A percentile compares a stretch with the other conserved stretches of the same genome.
These are phyloP conservation scores for Aspergillus viridinutans DNA, from an alignment of 2,329 filamentous ascomycete genomes.

Conservation along the genomic window DNA sequence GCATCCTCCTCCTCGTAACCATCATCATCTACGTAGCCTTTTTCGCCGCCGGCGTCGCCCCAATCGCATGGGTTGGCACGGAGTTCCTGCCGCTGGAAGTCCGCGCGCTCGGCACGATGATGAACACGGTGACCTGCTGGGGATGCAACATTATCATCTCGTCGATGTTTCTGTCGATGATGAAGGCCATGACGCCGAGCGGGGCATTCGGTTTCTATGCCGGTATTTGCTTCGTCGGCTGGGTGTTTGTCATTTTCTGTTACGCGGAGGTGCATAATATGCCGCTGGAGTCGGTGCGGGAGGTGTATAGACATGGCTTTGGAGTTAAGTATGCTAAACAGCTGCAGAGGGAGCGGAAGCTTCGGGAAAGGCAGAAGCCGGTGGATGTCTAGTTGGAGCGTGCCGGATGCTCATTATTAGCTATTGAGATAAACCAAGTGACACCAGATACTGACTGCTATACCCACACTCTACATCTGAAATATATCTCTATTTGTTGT, in stretches of 20 bases:
- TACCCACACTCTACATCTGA: too few species aligned
- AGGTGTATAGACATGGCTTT: constrained; percentile 49
- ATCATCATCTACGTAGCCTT: constrained; percentile 37
- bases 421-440: too few species aligned
- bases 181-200: constrained; percentile 47
- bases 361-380: too few species aligned
- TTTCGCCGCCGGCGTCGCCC: too few species aligned
- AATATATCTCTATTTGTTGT: too few species aligned
- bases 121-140: constrained; percentile 33
- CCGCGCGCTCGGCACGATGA: constrained; percentile 47
- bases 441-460: too few species aligned
- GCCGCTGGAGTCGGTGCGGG: constrained; percentile 51
- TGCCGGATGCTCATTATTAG: too few species aligned
- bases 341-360: too few species aligned
- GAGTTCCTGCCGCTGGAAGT: constrained; percentile 45
- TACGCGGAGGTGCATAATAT: constrained; percentile 55
- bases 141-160: constrained; percentile 46
- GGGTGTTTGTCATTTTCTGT: constrained; percentile 46
- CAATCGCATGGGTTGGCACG: too few species aligned
- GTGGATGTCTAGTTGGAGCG: too few species aligned
- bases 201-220: constrained; percentile 23
- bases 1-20: constrained; percentile 38
- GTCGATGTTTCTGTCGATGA: constrained; percentile 46
- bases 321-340: constrained; percentile 40
- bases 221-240: too few species aligned